phyloP scores from a whole-genome alignment of 106 monocot species.

The Allium fistulosum region DNA sequence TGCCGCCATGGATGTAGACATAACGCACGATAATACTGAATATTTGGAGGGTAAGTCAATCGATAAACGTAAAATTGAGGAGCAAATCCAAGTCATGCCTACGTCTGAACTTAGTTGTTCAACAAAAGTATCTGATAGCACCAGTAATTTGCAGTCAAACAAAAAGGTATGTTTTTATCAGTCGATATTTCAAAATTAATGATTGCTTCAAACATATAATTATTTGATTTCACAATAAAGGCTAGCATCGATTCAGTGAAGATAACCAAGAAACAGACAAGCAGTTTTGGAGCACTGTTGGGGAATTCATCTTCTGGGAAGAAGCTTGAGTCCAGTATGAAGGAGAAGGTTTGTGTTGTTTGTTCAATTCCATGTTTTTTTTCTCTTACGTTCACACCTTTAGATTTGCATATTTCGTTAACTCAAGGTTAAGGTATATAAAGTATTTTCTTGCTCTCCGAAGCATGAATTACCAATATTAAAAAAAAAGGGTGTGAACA shows the following conservation, averaged over 20 bases:
- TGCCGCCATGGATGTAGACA: background rate
- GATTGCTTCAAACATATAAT: background rate
- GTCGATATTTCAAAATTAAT: too few relatives aligned
- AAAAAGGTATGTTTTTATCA: conserved; percentile 12
- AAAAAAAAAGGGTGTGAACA: too few relatives aligned
- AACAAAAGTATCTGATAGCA: too few relatives aligned
- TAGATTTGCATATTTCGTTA: background rate
- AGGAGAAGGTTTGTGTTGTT: conserved; percentile 27
- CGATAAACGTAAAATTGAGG: too few relatives aligned
- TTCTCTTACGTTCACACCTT: background rate
- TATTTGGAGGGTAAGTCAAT: too few relatives aligned
- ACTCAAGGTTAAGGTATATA: background rate
- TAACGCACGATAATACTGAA: background rate
- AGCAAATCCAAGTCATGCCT: too few relatives aligned
- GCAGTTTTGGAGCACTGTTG: conserved; percentile 64
- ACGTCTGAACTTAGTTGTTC: too few relatives aligned
- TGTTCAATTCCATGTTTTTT: background rate
- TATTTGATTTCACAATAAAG: conserved; percentile 16
- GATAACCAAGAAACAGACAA: conserved; percentile 41
- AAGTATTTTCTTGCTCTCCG: background rate
- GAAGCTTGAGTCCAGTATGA: conserved; percentile 14
- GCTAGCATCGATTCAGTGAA: conserved; percentile 39
- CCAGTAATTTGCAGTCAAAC: background rate
- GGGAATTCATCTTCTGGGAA: conserved; percentile 43
- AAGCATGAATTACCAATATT: too few relatives aligned